These are phyloP conservation scores for Russula brevipes DNA, from an alignment of 768 basidiomycete genomes.

Conservation along the genomic window DNA sequence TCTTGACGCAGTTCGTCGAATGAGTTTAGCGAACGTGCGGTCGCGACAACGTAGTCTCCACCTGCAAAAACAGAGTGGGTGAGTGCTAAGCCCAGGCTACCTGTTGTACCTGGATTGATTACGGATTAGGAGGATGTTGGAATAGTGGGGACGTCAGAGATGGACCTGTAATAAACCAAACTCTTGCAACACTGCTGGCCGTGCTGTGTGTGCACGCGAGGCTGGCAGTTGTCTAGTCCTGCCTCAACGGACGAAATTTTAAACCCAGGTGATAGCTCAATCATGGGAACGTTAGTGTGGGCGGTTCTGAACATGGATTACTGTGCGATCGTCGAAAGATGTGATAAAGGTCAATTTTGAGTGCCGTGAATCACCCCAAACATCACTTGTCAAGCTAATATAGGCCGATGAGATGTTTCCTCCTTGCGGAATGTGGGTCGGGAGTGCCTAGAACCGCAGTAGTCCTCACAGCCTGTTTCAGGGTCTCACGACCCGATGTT, in stretches of 20 bases:
- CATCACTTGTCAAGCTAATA: too few species aligned
- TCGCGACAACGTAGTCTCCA: conserved; percentile 16
- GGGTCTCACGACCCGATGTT: too few species aligned
- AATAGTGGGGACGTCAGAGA: neutral
- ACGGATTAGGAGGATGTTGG: neutral
- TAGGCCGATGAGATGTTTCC: too few species aligned
- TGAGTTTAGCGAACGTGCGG: neutral
- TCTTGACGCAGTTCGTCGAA: conserved; percentile 6
- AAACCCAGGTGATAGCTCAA: neutral
- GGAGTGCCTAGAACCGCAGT: too few species aligned
- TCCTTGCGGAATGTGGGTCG: too few species aligned
- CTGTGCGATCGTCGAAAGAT: neutral
- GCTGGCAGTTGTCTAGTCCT: neutral
- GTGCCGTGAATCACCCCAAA: too few species aligned
- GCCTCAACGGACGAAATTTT: neutral
- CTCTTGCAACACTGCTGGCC: neutral
- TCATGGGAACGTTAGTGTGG: neutral
- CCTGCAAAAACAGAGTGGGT: conserved; percentile 9
- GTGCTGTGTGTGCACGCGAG: neutral
- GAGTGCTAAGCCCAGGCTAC: conserved; percentile 17
- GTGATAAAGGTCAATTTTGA: too few species aligned
- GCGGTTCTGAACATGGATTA: neutral
- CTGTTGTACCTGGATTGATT: conserved; percentile 5
- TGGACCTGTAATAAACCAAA: conserved; percentile 21
- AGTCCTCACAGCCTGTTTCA: too few species aligned